Evolutionary conservation across 805 yeast species (phyloP).

Genomic region (Cephaloascus fragrans): DNA sequence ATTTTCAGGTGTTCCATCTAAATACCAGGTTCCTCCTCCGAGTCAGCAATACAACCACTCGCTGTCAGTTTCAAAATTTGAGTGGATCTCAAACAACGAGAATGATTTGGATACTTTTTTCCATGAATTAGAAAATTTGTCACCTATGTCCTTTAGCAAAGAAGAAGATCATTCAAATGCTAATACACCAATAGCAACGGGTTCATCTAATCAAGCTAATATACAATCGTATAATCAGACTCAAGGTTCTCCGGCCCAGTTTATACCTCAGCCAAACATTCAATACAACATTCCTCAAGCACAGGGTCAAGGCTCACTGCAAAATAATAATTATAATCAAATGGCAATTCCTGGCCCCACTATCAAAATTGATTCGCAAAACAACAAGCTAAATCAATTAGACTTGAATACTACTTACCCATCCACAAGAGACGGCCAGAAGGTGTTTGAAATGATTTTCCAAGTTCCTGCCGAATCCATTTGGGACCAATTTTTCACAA

Average conservation of each 20-base stretch:
- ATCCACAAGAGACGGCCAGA: constrained; percentile 36
- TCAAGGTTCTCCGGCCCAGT: background rate
- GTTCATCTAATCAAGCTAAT: background rate
- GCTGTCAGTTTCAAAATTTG: constrained; percentile 3
- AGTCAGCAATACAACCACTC: background rate
- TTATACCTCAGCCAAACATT: no score
- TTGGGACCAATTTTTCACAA: constrained; percentile 56
- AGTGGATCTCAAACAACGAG: constrained; percentile 22
- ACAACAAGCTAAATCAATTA: background rate
- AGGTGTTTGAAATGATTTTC: constrained; percentile 49
- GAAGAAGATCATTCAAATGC: background rate
- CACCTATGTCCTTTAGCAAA: constrained; percentile 2
- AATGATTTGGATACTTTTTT: constrained; percentile 34
- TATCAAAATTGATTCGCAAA: background rate
- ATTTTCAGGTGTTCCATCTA: background rate
- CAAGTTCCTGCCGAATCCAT: constrained; percentile 57
- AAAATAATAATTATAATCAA: no score
- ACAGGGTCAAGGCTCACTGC: no score
- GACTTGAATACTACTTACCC: background rate
- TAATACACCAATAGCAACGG: background rate
- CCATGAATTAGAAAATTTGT: constrained; percentile 30
- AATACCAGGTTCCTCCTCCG: background rate
- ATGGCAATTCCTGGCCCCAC: background rate
- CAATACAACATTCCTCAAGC: no score
- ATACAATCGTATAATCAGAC: background rate